phyloP scores from a whole-genome alignment of 2,329 filamentous ascomycete genomes.

The Kalmusia sp. region DNA sequence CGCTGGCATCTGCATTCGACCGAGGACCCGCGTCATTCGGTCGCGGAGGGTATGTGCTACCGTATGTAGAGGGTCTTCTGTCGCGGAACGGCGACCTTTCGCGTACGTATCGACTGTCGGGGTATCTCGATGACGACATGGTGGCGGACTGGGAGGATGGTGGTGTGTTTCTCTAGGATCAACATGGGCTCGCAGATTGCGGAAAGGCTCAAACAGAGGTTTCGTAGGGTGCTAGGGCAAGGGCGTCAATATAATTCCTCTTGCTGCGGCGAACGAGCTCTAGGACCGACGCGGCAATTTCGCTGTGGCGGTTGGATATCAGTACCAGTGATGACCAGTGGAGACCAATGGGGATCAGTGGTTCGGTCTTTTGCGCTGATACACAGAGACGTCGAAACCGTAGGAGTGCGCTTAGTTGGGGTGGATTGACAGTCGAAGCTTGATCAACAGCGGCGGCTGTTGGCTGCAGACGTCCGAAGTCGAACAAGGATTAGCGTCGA shows the following conservation, averaged over 20 bases:
- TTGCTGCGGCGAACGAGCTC: background rate
- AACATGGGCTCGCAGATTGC: conserved; percentile 23
- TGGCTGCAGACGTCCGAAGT: too few species aligned
- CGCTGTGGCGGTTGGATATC: too few species aligned
- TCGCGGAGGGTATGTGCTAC: conserved; percentile 61
- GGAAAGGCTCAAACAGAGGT: background rate
- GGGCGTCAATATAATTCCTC: background rate
- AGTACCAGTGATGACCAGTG: too few species aligned
- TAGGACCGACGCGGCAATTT: too few species aligned
- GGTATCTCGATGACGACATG: conserved; percentile 46
- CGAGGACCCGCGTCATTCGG: conserved; percentile 44
- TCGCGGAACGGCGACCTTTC: conserved; percentile 67
- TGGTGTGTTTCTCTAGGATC: conserved; percentile 10
- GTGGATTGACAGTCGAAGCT: background rate
- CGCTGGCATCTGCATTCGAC: conserved; percentile 34
- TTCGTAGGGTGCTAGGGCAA: background rate
- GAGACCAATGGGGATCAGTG: too few species aligned
- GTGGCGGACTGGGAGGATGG: conserved; percentile 10
- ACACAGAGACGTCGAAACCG: too few species aligned
- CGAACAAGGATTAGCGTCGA: too few species aligned
- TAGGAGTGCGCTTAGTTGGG: too few species aligned
- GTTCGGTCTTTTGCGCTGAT: too few species aligned
- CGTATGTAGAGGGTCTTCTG: conserved; percentile 68
- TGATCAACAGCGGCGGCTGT: too few species aligned
- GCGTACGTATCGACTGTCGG: conserved; percentile 48